phyloP scores from a whole-genome alignment of 2,329 filamentous ascomycete species.

The Calonectria henricotiae region DNA sequence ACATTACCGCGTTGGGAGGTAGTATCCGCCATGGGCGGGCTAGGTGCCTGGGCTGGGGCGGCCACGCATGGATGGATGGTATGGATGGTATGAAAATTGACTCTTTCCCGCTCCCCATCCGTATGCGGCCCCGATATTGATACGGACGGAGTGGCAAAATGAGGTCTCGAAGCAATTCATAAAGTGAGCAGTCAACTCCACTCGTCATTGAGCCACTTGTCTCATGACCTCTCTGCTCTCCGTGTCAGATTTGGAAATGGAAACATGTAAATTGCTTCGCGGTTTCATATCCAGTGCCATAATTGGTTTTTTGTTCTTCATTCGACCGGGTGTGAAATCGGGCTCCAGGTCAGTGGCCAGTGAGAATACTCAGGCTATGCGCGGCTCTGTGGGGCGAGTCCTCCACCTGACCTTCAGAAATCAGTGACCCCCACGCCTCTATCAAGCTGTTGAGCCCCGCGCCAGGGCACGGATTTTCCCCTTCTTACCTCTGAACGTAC shows the following conservation, averaged over 20 bases:
- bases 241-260: slow-evolving; percentile 27
- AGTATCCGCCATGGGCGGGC: slow-evolving; percentile 35
- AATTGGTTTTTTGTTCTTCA: slow-evolving; percentile 17
- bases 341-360: slow-evolving; percentile 28
- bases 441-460: slow-evolving; percentile 28
- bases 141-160: neutral
- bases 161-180: neutral
- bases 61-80: slow-evolving; percentile 1
- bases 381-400: slow-evolving; percentile 34
- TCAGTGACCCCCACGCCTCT: slow-evolving; percentile 33
- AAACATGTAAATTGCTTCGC: slow-evolving; percentile 18
- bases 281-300: slow-evolving; percentile 26
- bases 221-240: slow-evolving; percentile 1
- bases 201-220: slow-evolving; percentile 4
- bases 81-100: slow-evolving; percentile 16
- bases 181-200: neutral
- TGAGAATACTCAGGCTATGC: slow-evolving; percentile 24
- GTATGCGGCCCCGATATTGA: slow-evolving; percentile 7
- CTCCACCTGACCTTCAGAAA: slow-evolving; percentile 38
- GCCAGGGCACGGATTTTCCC: slow-evolving; percentile 23
- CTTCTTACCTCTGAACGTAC: slow-evolving; percentile 11
- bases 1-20: slow-evolving; percentile 29
- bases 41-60: slow-evolving; percentile 23
- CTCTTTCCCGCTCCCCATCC: slow-evolving; percentile 12
- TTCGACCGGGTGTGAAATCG: neutral